Conservation (phyloP, 495 filamentous ascomycete species). For the Bacidia gigantensis region DNA sequence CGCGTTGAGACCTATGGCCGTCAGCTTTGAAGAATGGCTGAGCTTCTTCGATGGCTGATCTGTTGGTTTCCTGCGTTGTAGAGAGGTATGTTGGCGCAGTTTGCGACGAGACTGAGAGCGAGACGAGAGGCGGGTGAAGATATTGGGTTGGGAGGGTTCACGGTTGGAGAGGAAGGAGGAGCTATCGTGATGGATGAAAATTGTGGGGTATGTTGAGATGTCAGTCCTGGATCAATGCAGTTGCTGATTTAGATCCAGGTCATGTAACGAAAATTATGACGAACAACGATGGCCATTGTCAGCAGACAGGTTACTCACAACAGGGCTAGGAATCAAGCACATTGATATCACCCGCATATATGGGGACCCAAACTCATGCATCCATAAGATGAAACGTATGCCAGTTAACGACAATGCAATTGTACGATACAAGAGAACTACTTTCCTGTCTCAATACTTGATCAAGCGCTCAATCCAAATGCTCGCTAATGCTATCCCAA, state of each 20-base stretch:
- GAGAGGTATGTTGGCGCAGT: conserved; percentile 46
- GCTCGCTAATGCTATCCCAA: no score
- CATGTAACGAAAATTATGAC: conserved; percentile 5
- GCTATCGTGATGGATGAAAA: conserved; percentile 32
- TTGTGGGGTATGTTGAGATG: conserved; percentile 24
- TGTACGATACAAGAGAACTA: neutral
- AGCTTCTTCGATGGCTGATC: conserved; percentile 16
- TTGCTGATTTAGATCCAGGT: conserved; percentile 5
- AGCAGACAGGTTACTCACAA: no score
- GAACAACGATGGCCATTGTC: neutral
- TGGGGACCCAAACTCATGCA: neutral
- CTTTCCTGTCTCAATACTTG: neutral
- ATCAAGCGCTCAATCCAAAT: no score
- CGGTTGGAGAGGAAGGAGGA: conserved; percentile 17
- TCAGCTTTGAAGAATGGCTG: conserved; percentile 11
- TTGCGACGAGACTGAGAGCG: conserved; percentile 35
- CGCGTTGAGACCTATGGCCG: conserved; percentile 7
- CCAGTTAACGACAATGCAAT: neutral
- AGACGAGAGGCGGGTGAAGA: conserved; percentile 19
- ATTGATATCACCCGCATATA: no score
- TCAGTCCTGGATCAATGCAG: neutral
- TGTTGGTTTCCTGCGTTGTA: conserved; percentile 18
- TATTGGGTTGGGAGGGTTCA: conserved; percentile 6
- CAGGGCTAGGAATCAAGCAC: no score
- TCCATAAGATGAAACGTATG: neutral